Base-by-base conservation (phyloP, 2,329 filamentous ascomycete genomes). In the Fusarium miscanthi region DNA sequence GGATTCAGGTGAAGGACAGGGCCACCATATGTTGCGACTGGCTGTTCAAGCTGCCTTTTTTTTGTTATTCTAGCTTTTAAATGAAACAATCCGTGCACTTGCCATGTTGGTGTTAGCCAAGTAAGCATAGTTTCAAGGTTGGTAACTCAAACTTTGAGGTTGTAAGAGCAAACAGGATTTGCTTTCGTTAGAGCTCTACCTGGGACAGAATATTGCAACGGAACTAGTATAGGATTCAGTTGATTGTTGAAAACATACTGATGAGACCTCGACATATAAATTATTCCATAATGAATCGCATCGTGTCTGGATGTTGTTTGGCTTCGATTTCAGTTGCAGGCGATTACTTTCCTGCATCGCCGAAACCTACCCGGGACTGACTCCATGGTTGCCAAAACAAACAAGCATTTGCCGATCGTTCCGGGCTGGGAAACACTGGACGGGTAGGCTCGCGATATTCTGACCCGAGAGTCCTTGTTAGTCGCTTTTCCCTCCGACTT, bases 1-100 rank as follows among this genome's bases (percentile, higher is more conserved):
- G 74, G 57, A 63, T 76, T 74, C 70, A 76, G 75, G 75, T 76
- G 72, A 70, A 64, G 21, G 27, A 66, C 57, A 53, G 35, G 23
- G 43, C 27, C 23, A 23, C 16, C 25, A 38, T 61, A 38, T 61
- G 65, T 59, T 59, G 46, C 46, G 46, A 64, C 56, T 69, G 54
- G 59, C 41, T 45, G 19, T 11, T 56, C 21, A 41, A 45, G n/a
- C 46, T 37, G 21, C 51, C 27, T 37, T 31, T 48, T 31, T 48
- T 38, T 63, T 52, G 45, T 21, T 30, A 13, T 48, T 30, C 16
- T 37, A 5, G 17, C 19, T 17, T 46, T 35, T 21, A 23, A 16
- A 8, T 33, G 37, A 57, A 57, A 57, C 31, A 49, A 48, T 0
- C 31, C 16, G 41, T 57, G 40, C 53, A 21, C n/a, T 42, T 35